Percentiles rank a stretch among this genome's conserved stretches.
phyloP scores from a whole-genome alignment of 2,329 filamentous ascomycete species.

The Cryphonectria radicalis region DNA sequence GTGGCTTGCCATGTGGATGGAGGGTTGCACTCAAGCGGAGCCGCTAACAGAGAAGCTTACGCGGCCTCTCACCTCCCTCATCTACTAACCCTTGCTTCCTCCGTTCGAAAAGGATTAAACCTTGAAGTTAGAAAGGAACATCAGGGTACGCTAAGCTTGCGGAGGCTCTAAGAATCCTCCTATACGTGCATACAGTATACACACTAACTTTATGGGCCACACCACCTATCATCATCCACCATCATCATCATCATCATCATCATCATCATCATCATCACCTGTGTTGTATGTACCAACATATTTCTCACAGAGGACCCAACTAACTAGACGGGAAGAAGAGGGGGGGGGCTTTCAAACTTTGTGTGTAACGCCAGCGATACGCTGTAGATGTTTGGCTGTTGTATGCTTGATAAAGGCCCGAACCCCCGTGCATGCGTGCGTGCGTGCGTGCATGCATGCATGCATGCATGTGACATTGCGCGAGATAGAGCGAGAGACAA shows the following conservation, averaged over 20 bases:
- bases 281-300: background rate
- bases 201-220: background rate
- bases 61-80: constrained; percentile 26
- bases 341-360: background rate
- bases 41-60: constrained; percentile 30
- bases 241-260: background rate
- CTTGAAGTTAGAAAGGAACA: background rate
- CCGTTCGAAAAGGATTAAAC: background rate
- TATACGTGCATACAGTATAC: background rate
- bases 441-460: background rate
- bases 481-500: background rate
- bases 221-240: background rate
- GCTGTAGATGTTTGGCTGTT: background rate
- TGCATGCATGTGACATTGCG: constrained; percentile 1
- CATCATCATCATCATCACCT: background rate
- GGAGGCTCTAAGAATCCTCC: background rate
- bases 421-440: background rate
- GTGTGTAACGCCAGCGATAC: background rate
- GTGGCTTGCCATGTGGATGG: constrained; percentile 28
- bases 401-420: background rate
- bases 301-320: background rate
- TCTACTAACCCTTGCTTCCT: background rate
- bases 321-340: background rate
- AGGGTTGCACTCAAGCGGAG: constrained; percentile 27
- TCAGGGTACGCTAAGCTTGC: background rate